Conservation (phyloP, 257 asterid species). For the Henckelia pumila region DNA sequence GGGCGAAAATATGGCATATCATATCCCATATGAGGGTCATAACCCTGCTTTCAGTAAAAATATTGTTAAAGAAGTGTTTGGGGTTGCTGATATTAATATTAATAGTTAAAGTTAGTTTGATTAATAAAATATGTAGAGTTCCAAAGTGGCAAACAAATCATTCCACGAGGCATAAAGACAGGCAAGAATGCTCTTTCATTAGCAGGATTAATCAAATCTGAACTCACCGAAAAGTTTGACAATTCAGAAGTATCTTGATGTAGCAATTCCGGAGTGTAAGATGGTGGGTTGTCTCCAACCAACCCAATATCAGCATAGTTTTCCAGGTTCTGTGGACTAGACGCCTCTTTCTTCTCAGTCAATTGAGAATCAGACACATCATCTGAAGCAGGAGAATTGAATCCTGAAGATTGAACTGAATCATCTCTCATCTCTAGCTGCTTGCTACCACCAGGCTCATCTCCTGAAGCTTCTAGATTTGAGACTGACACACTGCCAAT, state of each 20-base stretch:
- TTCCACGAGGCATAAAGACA: neutral
- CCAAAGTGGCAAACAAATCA: conserved; percentile 3
- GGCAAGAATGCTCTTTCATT: neutral
- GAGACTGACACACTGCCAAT: conserved; percentile 52
- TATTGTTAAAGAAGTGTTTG: conserved; percentile 4
- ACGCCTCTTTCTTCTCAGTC: conserved; percentile 47
- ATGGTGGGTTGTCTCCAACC: conserved; percentile 52
- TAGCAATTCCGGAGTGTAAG: conserved; percentile 55
- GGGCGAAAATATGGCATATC: conserved; percentile 80
- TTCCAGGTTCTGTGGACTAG: conserved; percentile 51
- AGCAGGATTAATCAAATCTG: conserved; percentile 10
- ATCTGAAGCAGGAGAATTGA: conserved; percentile 64
- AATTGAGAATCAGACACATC: conserved; percentile 43
- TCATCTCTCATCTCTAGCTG: conserved; percentile 53
- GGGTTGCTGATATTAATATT: neutral
- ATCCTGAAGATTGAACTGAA: conserved; percentile 51
- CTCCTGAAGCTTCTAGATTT: conserved; percentile 52
- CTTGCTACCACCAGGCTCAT: conserved; percentile 49
- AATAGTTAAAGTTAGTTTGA: conserved; percentile 18
- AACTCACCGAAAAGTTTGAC: conserved; percentile 74
- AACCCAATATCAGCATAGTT: conserved; percentile 62
- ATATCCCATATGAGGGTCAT: conserved; percentile 80
- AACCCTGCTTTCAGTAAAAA: conserved; percentile 51
- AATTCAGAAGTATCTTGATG: conserved; percentile 67
- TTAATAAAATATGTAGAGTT: neutral